Base-by-base conservation (phyloP, 2,329 filamentous ascomycete genomes). In the Microthyrium microscopicum region DNA sequence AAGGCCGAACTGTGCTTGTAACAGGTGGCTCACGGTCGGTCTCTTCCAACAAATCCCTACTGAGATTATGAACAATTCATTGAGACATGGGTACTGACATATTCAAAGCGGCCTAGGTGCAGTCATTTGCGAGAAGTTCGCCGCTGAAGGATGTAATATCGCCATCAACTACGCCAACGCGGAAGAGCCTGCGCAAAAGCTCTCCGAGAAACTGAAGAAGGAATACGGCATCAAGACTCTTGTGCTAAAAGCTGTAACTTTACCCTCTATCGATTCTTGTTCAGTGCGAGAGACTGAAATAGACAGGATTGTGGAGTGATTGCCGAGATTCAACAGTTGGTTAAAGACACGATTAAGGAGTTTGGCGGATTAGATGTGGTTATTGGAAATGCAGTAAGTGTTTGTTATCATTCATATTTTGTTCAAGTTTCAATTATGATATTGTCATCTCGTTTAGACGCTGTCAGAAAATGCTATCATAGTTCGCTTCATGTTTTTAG, bases 311-410 rank as follows among this genome's bases (percentile, higher is more conserved):
- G 79, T 28, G 70, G 68, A 12, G 57, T 61, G 5, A 63, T 68
- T 21, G 51, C 56, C 2, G 76, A 78, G 18, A 70, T 79, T 40
- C 52, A 60, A 31, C 57, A 59, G 1, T 61, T 75, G 1, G 68
- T 85, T 1, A 53, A 64, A 13, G 63, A 74, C 28, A 66, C 70
- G 2, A 60, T 74, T 30, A 54, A 63, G 18, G 54, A 53, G n/a
- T 61, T 82, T 41, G 77, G 75, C 4, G 70, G 74, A 1, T 52
- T 89, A n/a, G 80, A 89, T 54, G 64, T 83, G 26, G 60, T 89
- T 29, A 70, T 87, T 45, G 78, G 76, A 3, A 89, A 89, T 51
- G 77, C 77, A 13, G 68, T 72, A 45, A 29, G 61, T 51, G 24
- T 12, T 12, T 31, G 22, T 26, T 26, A 15, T 6, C 13, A 4